A percentile compares a stretch with the other conserved stretches of the same genome.
Conservation (phyloP, 192 early-diverging fungal species). For the Thamnidium elegans region DNA sequence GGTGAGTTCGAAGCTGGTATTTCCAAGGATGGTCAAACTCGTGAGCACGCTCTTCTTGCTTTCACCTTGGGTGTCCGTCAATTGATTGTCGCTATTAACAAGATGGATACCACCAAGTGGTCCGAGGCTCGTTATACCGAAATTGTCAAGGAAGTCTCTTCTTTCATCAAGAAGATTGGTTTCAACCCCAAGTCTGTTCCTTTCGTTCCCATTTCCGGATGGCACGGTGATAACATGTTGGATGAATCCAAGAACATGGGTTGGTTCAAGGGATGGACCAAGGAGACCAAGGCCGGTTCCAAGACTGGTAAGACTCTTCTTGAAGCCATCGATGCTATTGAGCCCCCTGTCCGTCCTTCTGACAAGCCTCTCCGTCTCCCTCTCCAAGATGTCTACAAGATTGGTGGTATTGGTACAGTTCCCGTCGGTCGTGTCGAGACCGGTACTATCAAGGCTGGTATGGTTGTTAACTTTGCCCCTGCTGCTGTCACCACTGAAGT, state of each 20-base stretch:
- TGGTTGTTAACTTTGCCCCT: slow-evolving; percentile 17
- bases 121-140: slow-evolving; percentile 93
- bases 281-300: slow-evolving; percentile 78
- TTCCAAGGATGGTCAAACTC: slow-evolving; percentile 98
- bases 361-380: slow-evolving; percentile 97
- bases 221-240: slow-evolving; percentile 98
- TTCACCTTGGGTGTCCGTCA: slow-evolving; percentile 98
- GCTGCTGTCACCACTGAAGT: slow-evolving; percentile 72
- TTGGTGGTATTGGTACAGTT: slow-evolving; percentile 97
- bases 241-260: slow-evolving; percentile 90
- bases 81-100: slow-evolving; percentile 99
- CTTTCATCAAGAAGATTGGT: slow-evolving; percentile 97
- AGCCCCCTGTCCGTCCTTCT: slow-evolving; percentile 85
- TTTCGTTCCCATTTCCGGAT: slow-evolving; percentile 98
- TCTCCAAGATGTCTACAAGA: slow-evolving; percentile 98
- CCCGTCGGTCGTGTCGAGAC: slow-evolving; percentile 97
- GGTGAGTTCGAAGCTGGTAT: slow-evolving; percentile 95
- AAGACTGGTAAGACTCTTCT: slow-evolving; percentile 81
- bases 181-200: slow-evolving; percentile 91
- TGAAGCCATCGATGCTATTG: slow-evolving; percentile 93
- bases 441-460: slow-evolving; percentile 76
- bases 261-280: slow-evolving; percentile 98
- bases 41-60: slow-evolving; percentile 97
- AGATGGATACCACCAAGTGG: slow-evolving; percentile 99
- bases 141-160: slow-evolving; percentile 94